These are phyloP conservation scores for Solanum pennellii DNA, from an alignment of 257 asterid species.

Conservation along the genomic window DNA sequence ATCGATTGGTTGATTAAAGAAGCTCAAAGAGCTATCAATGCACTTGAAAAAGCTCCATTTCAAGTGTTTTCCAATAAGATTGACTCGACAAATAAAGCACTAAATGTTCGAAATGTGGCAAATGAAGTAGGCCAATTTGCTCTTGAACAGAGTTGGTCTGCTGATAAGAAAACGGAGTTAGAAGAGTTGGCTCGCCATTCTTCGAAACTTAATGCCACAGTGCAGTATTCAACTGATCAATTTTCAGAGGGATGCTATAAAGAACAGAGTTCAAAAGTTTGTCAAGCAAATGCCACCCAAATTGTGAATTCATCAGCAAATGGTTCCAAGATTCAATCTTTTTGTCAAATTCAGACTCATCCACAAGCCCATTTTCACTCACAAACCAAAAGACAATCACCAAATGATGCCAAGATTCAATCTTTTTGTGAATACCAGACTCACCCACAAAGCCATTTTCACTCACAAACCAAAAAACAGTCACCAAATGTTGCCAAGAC, in stretches of 20 bases:
- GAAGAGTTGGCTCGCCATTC: background rate
- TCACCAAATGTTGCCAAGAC: background rate
- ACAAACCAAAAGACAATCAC: background rate
- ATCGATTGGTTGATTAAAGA: constrained; percentile 94
- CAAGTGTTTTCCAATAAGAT: background rate
- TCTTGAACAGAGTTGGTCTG: background rate
- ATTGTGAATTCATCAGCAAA: background rate
- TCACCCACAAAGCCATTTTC: background rate
- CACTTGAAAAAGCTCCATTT: constrained; percentile 29
- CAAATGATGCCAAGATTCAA: background rate
- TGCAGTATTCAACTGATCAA: background rate
- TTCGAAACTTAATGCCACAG: background rate
- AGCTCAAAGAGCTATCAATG: constrained; percentile 82
- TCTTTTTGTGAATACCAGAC: background rate
- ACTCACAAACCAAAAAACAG: background rate
- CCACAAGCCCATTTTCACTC: background rate
- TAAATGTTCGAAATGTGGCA: constrained; percentile 33
- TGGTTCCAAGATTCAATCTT: background rate
- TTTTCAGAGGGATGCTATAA: background rate
- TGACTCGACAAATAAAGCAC: background rate
- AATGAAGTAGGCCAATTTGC: background rate
- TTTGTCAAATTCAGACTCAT: background rate
- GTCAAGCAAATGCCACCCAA: background rate
- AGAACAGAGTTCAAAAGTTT: background rate
- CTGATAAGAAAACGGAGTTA: background rate